These are phyloP conservation scores for Hanseniaspora meyeri DNA, from an alignment of 805 yeast genomes.

Conservation along the genomic window DNA sequence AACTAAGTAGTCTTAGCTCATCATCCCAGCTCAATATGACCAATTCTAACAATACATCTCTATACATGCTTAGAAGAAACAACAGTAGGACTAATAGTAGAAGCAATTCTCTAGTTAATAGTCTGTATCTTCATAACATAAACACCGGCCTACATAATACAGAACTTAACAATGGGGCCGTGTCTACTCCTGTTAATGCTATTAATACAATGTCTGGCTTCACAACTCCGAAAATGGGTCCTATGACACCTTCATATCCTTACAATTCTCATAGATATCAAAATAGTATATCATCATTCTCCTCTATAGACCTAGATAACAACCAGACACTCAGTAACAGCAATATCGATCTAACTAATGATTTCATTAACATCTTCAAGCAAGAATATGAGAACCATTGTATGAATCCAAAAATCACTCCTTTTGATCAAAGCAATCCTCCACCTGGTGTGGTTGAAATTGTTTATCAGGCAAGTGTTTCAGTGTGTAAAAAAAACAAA, in stretches of 20 bases:
- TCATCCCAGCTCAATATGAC: slow-evolving; percentile 7
- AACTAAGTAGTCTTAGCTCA: not conserved
- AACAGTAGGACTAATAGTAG: slow-evolving; percentile 12
- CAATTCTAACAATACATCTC: not conserved
- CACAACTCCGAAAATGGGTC: slow-evolving; percentile 6
- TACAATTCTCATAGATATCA: slow-evolving; percentile 18
- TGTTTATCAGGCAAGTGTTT: slow-evolving; percentile 38
- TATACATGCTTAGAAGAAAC: slow-evolving; percentile 8
- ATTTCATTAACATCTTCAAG: slow-evolving; percentile 36
- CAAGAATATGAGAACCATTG: slow-evolving; percentile 38
- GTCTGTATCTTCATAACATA: slow-evolving; percentile 3
- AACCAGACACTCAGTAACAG: slow-evolving; percentile 8
- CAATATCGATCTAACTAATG: slow-evolving; percentile 21
- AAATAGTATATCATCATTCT: slow-evolving; percentile 23
- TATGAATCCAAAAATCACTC: slow-evolving; percentile 51
- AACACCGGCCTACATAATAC: not conserved
- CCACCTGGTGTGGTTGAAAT: slow-evolving; percentile 54
- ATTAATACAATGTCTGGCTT: not conserved
- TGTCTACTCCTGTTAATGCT: not conserved
- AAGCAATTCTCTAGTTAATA: slow-evolving; percentile 9
- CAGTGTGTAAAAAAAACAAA: not conserved
- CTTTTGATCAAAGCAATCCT: slow-evolving; percentile 52
- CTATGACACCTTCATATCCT: slow-evolving; percentile 12
- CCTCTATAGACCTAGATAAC: slow-evolving; percentile 14
- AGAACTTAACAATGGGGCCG: not conserved